Base-by-base conservation (phyloP, 2,329 filamentous ascomycete genomes). In the Ophiostoma angusticollis region DNA sequence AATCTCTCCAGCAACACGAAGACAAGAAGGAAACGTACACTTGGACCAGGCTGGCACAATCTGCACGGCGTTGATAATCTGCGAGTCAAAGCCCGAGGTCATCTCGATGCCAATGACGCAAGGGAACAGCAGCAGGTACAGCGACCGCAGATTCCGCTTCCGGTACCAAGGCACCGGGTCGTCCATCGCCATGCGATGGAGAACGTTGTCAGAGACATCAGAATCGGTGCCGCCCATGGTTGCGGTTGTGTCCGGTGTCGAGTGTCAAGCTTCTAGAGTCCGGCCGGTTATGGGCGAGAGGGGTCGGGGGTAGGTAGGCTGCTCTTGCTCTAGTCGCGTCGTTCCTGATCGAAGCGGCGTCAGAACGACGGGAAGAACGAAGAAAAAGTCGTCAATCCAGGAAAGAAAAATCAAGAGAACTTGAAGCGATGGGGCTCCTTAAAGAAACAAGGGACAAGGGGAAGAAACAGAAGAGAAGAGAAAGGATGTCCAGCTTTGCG, bases 61-160 rank as follows among this genome's bases (percentile, higher is more conserved):
- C 45, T 60, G 58, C 2, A 59, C 56, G 18, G 58, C 50, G 41
- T 61, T 60, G 48, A 61, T 60, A 39, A 61, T 60, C 46, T 60
- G 58, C 9, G 58, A 60, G 48, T 61, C 72, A 47, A 74, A 76
- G 0, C 72, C 71, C 4, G 69, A 72, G 0, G 71, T 75, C 49
- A 72, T 72, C 55, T 76, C 71, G 33, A 76, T 72, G 28, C 71
- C 71, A 52, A 75, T 68, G 50, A 68, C 67, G 27, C 68, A 70
- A 11, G 70, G 69, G 36, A 76, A 69, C 34, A 77, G 57, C 44
- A 70, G 50, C 13, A 74, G 56, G 50, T 76, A 76, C 39, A 76
- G 56, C 12, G 48, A 47, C 24, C 71, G 61, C 32, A 76, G 58
- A 43, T 75, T 73, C 3, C 57, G 63, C 49, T 76, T 76, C 48